phyloP scores from a whole-genome alignment of 177 flowering plant species.

The Vitis hybrid region DNA sequence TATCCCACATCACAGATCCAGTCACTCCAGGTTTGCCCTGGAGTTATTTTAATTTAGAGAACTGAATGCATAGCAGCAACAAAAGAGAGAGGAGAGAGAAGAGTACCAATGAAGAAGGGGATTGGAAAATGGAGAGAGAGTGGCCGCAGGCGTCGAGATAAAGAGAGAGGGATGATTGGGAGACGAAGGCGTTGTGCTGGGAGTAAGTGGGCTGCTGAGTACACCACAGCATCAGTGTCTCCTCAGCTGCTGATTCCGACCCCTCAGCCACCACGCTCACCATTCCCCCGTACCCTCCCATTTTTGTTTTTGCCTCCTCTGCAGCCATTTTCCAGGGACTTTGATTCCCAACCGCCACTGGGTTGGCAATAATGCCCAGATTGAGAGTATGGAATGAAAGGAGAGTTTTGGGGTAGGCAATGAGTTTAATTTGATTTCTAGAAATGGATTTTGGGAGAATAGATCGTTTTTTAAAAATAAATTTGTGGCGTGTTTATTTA shows the following conservation, averaged over 20 bases:
- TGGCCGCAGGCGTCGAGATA: constrained; percentile 78
- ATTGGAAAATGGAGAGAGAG: constrained; percentile 70
- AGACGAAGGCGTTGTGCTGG: constrained; percentile 68
- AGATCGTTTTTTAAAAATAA: no score
- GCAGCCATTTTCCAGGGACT: no score
- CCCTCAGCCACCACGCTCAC: constrained; percentile 39
- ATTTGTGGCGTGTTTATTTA: no score
- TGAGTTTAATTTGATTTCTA: no score
- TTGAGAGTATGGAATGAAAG: no score
- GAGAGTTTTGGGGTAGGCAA: no score
- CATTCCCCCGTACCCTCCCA: constrained; percentile 51
- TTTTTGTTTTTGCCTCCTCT: constrained; percentile 21
- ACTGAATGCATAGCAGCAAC: neutral
- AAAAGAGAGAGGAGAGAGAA: neutral
- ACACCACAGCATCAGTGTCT: constrained; percentile 86
- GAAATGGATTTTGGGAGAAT: no score
- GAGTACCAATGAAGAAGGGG: constrained; percentile 77
- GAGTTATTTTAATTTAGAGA: neutral
- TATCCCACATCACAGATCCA: constrained; percentile 97
- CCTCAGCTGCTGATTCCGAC: constrained; percentile 47
- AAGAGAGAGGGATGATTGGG: constrained; percentile 67
- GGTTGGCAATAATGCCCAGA: no score
- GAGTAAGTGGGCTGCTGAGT: constrained; percentile 71
- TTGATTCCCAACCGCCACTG: no score
- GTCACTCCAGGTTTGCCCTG: constrained; percentile 85